Evolutionary conservation across 257 asterid genomes (phyloP).

Genomic region (Anisodus acutangulus): DNA sequence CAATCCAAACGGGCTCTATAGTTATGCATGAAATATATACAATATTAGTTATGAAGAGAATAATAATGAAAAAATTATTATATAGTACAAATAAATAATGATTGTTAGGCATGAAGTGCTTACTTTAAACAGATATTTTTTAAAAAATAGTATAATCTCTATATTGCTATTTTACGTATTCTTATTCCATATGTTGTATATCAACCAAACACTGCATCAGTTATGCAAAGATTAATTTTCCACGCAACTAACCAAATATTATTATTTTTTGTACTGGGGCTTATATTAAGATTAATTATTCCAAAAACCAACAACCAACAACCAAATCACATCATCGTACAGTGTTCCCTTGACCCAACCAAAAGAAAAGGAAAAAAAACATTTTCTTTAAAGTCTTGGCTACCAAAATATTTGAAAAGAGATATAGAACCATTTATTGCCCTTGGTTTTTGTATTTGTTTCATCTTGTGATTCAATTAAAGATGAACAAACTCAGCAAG

Average conservation of each 20-base stretch:
- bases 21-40: too few relatives aligned
- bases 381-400: not conserved
- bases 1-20: too few relatives aligned
- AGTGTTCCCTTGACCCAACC: not conserved
- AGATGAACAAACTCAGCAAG: slow-evolving; percentile 19
- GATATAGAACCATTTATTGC: not conserved
- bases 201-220: not conserved
- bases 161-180: too few relatives aligned
- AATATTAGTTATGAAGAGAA: too few relatives aligned
- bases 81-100: too few relatives aligned
- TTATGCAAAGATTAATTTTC: not conserved
- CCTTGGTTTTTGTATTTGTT: not conserved
- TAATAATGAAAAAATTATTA: too few relatives aligned
- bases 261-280: too few relatives aligned
- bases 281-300: not conserved
- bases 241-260: too few relatives aligned
- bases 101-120: too few relatives aligned
- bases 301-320: not conserved
- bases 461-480: slow-evolving; percentile 24
- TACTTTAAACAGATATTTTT: too few relatives aligned
- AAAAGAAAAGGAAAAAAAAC: not conserved
- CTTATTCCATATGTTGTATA: too few relatives aligned
- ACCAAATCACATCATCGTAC: not conserved
- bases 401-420: not conserved
- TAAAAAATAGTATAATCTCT: too few relatives aligned